Evolutionary conservation across 129 eudicot genomes (phyloP), one percentile per base, ranked within the genome.

Genomic region (Chrysanthemum seticuspe): DNA sequence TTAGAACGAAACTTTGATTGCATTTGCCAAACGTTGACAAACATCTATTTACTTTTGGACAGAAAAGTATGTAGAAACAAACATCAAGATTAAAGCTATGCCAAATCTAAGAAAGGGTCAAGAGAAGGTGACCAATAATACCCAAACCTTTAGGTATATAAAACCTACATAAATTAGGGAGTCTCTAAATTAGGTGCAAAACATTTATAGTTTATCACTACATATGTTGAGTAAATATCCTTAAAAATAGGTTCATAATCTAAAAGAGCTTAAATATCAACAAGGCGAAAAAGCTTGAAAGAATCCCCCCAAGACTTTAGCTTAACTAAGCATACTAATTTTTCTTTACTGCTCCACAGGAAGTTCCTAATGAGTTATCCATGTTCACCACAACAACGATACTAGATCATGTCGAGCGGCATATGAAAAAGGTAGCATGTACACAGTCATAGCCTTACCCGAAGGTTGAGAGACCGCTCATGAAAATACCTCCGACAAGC

Each of bases 141-240:
- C 49, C 62, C 73, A 27, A 68, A 51, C 27, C 50, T 67, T 52
- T 68, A 27, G 73, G 62, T 14, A 68, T 14, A 68, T 23, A 65
- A 65, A 65, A n/a, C 52, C 69, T 40, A 65, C 53, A 48, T 68
- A 48, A 25, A 68, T 68, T 56, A 56, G 25, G 27, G 21, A 21
- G 21, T 21, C 21, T 21, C 21, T 21, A 21, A 21, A 21, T 68
- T 57, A 57, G 27, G 29, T 57, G 23, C 62, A 57, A 56, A 55
- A 57, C 29, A 15, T 8, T 15, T 18, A 0, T 57, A 57, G 19
- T 3, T 11, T 15, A 57, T 57, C 62, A 16, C 13, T 15, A 57
- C 9, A 57, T 57, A 57, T 57, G 13, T 18, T n/a, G 10, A 56
- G 4, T 6, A 18, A 56, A 15, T 57, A 57, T 57, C 62, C 23